Percentiles rank a stretch among this genome's conserved stretches.
phyloP scores from a whole-genome alignment of 768 basidiomycete genomes.

The Pulveroboletus sp. region DNA sequence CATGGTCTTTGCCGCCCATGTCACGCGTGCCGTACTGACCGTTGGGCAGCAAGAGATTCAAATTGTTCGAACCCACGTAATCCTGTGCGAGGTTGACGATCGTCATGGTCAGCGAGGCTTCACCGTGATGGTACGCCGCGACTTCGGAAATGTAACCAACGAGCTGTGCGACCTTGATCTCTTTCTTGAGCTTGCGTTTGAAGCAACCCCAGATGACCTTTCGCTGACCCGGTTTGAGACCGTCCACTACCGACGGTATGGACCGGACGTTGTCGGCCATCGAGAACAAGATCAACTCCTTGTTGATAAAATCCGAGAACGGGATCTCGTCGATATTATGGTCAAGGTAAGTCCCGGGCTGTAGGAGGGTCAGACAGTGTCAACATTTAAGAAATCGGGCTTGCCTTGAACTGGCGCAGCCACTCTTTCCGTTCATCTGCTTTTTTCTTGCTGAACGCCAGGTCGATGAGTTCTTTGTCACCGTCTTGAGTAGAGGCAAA shows the following conservation, averaged over 20 bases:
- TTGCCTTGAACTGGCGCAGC: slow-evolving; percentile 87
- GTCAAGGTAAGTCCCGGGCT: slow-evolving; percentile 94
- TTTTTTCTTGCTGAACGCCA: slow-evolving; percentile 99
- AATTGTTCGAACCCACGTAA: slow-evolving; percentile 93
- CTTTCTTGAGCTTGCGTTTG: slow-evolving; percentile 87
- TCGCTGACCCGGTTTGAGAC: slow-evolving; percentile 94
- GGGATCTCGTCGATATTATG: slow-evolving; percentile 84
- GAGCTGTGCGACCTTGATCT: slow-evolving; percentile 95
- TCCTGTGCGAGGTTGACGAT: slow-evolving; percentile 94
- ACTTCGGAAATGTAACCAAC: slow-evolving; percentile 94
- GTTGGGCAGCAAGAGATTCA: slow-evolving; percentile 81
- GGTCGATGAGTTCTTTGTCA: slow-evolving; percentile 86
- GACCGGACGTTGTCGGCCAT: slow-evolving; percentile 99
- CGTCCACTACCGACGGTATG: slow-evolving; percentile 91
- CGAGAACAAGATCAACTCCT: slow-evolving; percentile 95
- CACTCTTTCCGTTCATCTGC: slow-evolving; percentile 98
- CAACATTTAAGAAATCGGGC: not conserved
- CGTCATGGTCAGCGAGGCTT: slow-evolving; percentile 78
- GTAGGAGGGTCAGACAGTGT: slow-evolving; percentile 2
- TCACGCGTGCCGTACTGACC: slow-evolving; percentile 97
- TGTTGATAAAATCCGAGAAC: slow-evolving; percentile 95
- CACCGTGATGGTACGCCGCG: slow-evolving; percentile 96
- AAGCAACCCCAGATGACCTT: slow-evolving; percentile 97
- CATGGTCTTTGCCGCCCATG: slow-evolving; percentile 93
- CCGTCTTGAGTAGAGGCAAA: slow-evolving; percentile 78